These are phyloP conservation scores for Diaporthe sp. DNA, from an alignment of 2,329 filamentous ascomycete genomes.

Conservation along the genomic window DNA sequence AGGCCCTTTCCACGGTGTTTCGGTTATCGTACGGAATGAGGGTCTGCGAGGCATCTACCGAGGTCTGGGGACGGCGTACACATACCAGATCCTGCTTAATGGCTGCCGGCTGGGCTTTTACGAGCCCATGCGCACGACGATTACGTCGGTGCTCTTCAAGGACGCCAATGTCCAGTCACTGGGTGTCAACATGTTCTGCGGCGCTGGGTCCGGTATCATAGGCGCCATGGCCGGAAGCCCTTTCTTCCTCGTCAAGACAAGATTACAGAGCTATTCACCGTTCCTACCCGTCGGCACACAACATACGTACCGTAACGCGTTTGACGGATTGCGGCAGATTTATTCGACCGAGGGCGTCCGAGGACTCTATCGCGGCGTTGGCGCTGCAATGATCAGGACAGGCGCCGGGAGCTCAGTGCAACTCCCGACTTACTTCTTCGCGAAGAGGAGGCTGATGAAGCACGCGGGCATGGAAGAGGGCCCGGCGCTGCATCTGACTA, in stretches of 20 bases:
- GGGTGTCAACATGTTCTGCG: conserved; percentile 92
- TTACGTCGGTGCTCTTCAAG: conserved; percentile 78
- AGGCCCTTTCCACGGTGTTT: conserved; percentile 91
- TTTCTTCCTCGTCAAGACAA: conserved; percentile 98
- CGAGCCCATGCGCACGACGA: conserved; percentile 84
- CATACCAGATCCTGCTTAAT: conserved; percentile 97
- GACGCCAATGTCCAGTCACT: conserved; percentile 84
- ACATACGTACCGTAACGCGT: conserved; percentile 88
- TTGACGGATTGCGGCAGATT: conserved; percentile 86
- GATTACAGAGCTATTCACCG: conserved; percentile 92
- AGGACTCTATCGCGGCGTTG: conserved; percentile 91
- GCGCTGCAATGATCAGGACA: conserved; percentile 94
- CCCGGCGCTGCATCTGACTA: conserved; percentile 87
- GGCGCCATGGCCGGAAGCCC: conserved; percentile 94
- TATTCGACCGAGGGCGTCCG: conserved; percentile 80
- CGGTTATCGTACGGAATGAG: conserved; percentile 91
- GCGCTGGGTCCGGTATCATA: conserved; percentile 88
- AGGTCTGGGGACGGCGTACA: conserved; percentile 90
- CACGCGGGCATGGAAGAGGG: conserved; percentile 93
- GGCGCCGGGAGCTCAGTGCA: conserved; percentile 97
- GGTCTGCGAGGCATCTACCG: conserved; percentile 87
- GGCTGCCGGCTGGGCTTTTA: conserved; percentile 98
- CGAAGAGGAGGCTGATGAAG: conserved; percentile 85
- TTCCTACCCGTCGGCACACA: conserved; percentile 97
- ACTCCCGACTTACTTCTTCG: conserved; percentile 97